Evolutionary conservation across 352 stramenopile genomes (phyloP).

Genomic region (Globisporangium splendens): DNA sequence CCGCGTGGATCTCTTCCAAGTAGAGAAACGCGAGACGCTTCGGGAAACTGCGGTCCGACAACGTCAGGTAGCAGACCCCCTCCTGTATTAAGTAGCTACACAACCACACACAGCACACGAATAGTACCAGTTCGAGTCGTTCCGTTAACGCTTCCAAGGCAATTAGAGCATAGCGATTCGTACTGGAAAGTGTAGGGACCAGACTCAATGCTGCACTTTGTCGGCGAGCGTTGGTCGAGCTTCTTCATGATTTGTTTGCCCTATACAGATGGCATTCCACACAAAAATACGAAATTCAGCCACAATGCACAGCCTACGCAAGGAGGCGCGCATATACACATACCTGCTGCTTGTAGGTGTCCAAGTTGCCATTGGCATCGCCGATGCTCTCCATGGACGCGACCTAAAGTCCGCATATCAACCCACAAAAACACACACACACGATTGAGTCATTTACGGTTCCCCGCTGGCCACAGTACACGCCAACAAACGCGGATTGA

Average conservation of each 20-base stretch:
- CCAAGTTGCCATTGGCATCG: constrained; percentile 75
- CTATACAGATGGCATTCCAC: no score
- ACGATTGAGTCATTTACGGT: neutral
- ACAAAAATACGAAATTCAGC: neutral
- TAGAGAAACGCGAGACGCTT: constrained; percentile 98
- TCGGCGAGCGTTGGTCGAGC: constrained; percentile 87
- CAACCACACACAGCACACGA: neutral
- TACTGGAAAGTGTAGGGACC: constrained; percentile 91
- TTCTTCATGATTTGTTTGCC: constrained; percentile 94
- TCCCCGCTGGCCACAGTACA: neutral
- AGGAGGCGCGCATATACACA: neutral
- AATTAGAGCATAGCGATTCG: constrained; percentile 21
- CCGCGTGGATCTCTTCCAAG: constrained; percentile 93
- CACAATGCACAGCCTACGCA: no score
- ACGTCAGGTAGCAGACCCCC: constrained; percentile 96
- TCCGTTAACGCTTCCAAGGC: no score
- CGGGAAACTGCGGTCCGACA: constrained; percentile 95
- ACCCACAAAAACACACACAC: neutral
- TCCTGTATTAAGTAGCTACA: constrained; percentile 96
- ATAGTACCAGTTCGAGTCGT: no score
- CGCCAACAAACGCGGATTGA: neutral
- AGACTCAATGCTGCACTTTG: constrained; percentile 94
- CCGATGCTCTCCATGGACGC: constrained; percentile 92
- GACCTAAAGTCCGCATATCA: constrained; percentile 45
- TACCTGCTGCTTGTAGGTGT: constrained; percentile 89